Conservation (phyloP, 768 basidiomycete genomes). For the Butyriboletus loyo region DNA sequence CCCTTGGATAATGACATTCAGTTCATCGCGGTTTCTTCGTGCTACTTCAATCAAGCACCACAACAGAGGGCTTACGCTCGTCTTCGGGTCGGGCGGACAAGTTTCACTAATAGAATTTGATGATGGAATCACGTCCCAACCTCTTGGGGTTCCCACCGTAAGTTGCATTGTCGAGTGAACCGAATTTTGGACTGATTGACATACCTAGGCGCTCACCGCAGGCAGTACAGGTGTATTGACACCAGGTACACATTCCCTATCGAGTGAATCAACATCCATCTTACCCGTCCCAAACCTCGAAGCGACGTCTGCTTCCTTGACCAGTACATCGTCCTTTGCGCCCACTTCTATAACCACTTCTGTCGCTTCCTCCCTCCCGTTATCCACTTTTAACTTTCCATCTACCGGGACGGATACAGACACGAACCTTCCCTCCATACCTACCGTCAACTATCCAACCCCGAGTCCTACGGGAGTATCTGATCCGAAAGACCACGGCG, state of each 20-base stretch:
- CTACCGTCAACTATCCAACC: slow-evolving; percentile 21
- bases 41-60: slow-evolving; percentile 12
- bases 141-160: slow-evolving; percentile 1
- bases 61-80: slow-evolving; percentile 21
- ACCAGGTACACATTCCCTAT: not conserved
- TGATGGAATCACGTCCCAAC: not conserved
- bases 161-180: not conserved
- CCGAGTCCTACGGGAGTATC: slow-evolving; percentile 23
- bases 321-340: not conserved
- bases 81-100: slow-evolving; percentile 28
- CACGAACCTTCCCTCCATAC: slow-evolving; percentile 21
- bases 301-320: slow-evolving; percentile 14
- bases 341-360: not conserved
- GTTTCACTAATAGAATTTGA: slow-evolving; percentile 25
- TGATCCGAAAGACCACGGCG: slow-evolving; percentile 19
- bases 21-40: slow-evolving; percentile 6
- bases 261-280: not conserved
- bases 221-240: not conserved
- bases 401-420: slow-evolving; percentile 14
- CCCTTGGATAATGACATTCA: slow-evolving; percentile 19
- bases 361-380: not conserved
- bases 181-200: not conserved
- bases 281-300: slow-evolving; percentile 18
- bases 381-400: slow-evolving; percentile 7
- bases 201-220: slow-evolving; percentile 6